phyloP scores from a whole-genome alignment of 2,329 filamentous ascomycete genomes.

The Talaromyces sp. region DNA sequence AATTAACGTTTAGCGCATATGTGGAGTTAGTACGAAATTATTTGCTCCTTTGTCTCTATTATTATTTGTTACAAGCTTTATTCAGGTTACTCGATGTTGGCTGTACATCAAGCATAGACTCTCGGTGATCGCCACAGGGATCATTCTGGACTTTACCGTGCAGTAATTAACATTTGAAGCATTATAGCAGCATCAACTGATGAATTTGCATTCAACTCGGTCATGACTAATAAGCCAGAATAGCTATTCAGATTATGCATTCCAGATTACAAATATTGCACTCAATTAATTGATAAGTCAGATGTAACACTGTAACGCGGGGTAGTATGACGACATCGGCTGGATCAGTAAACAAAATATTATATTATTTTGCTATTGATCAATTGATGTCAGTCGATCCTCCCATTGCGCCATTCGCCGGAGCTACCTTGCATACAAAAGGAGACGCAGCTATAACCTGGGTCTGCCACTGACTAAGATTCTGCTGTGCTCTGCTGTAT shows the following conservation, averaged over 20 bases:
- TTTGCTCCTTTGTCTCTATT: not conserved
- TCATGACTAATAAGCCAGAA: not conserved
- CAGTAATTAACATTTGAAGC: too few species aligned
- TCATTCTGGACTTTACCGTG: not conserved
- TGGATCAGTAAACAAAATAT: not conserved
- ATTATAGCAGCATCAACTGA: not conserved
- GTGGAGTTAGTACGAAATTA: too few species aligned
- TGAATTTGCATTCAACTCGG: not conserved
- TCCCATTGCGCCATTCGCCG: not conserved
- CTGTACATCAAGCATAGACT: too few species aligned
- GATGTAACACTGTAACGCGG: not conserved
- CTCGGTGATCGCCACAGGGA: not conserved
- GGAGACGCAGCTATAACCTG: not conserved
- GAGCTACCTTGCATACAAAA: not conserved
- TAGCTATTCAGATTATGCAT: not conserved
- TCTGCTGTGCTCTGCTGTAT: not conserved
- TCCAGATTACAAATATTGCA: not conserved
- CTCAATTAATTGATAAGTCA: not conserved
- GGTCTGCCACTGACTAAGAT: not conserved
- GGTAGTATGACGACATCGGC: not conserved
- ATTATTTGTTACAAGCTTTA: too few species aligned
- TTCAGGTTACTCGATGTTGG: not conserved
- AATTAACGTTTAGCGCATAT: not conserved
- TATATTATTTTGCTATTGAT: not conserved
- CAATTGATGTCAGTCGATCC: not conserved